Evolutionary conservation across 1,139 yeast species (phyloP), one percentile per base, ranked within the genome.

Genomic region (Hansenula anomala): DNA sequence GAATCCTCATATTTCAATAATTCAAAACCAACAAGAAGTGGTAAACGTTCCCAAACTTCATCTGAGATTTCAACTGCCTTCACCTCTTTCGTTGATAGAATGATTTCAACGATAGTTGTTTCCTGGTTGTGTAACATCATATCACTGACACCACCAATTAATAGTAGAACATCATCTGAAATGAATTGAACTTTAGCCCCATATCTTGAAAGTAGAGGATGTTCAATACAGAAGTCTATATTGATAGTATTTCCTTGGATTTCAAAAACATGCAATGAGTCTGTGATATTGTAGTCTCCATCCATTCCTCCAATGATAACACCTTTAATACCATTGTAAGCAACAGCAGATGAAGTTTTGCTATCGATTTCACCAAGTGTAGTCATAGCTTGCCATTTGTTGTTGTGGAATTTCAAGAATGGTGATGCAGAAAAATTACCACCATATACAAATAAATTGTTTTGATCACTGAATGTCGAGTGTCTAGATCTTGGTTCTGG

Each of bases 111-210:
- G 16, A 77, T 54, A 7, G 71, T 61, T 24, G 64, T 66, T 11
- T 50, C 33, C 28, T 64, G 63, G 38, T 62, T 66, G 32, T 70
- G 64, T 10, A 73, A 55, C 37, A 60, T 56, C 9, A 51, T 42
- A 5, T 72, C 64, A 20, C 75, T 66, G 1, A 79, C 80, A 14
- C 92, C 92, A 4, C 94, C 92, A 16, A 73, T 68, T 1, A 83
- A 34, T 1, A 79, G 33, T 3, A 79, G 40, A 25, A 63, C 57
- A 11, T 56, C 42, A 1, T 52, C 51, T 12, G 52, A 50, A 6
- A 59, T 28, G 28, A 62, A 49, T 3, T 52, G 45, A 11, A 58
- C 55, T 43, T 66, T 63, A 39, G 75, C 61, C 16, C 86, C 80
- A 39, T 76, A 72, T 43, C 88, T 63, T 28, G 60, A 63, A 11